Evolutionary conservation across 208 protist genomes (phyloP).

Genomic region (Naegleria lovaniensis): DNA sequence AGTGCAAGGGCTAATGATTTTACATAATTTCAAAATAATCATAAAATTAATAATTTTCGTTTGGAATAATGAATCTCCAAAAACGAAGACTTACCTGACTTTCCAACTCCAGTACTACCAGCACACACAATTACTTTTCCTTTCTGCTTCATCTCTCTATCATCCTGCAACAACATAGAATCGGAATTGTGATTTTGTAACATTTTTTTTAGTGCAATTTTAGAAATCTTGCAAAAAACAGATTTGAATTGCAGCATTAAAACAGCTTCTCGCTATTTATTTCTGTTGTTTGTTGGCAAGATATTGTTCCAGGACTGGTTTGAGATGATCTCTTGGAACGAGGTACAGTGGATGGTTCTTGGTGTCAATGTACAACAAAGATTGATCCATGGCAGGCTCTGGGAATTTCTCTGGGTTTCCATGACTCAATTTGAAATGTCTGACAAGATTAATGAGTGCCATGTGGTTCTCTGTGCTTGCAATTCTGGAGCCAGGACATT

Average conservation of each 20-base stretch:
- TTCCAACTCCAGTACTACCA: background rate
- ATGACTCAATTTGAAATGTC: background rate
- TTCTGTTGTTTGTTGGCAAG: too few relatives aligned
- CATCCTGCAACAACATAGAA: too few relatives aligned
- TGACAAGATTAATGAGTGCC: background rate
- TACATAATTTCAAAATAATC: too few relatives aligned
- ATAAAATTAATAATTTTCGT: too few relatives aligned
- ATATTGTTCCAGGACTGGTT: too few relatives aligned
- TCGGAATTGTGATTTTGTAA: too few relatives aligned
- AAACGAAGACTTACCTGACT: background rate
- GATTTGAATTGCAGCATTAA: too few relatives aligned
- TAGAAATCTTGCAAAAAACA: too few relatives aligned
- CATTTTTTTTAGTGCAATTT: too few relatives aligned
- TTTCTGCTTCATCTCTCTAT: too few relatives aligned
- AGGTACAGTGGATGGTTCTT: background rate
- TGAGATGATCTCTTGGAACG: background rate
- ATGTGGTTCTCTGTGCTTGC: background rate
- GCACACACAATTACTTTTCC: background rate
- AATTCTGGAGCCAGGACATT: background rate
- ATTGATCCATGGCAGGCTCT: background rate
- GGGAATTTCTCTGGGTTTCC: background rate
- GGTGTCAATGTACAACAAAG: background rate
- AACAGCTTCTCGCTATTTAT: too few relatives aligned
- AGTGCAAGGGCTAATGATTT: too few relatives aligned
- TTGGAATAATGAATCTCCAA: background rate